Conservation (phyloP, 345 rosid genomes). For the Populus nigra region DNA sequence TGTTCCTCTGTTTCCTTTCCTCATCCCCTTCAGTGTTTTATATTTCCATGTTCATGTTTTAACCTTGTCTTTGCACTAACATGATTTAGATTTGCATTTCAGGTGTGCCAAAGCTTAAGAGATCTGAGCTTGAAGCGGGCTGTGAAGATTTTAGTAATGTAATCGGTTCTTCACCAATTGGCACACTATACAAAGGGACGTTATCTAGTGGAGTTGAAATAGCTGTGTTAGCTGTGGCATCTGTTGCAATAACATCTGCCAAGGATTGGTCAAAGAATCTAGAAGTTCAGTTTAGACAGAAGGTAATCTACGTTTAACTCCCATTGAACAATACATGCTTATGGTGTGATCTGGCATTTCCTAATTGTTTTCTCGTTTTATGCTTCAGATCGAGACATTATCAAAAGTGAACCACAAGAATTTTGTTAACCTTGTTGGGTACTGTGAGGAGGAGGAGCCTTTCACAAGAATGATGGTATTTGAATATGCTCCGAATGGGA, state of each 20-base stretch:
- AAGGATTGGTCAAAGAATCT: constrained; percentile 61
- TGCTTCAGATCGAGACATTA: constrained; percentile 63
- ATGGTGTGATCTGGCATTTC: neutral
- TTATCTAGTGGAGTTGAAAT: constrained; percentile 87
- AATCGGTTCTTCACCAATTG: constrained; percentile 64
- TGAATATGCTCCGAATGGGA: constrained; percentile 93
- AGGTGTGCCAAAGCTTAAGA: constrained; percentile 80
- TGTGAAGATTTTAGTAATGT: constrained; percentile 97
- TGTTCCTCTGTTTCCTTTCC: neutral
- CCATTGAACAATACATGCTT: neutral
- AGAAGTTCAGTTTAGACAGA: constrained; percentile 65
- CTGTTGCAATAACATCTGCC: constrained; percentile 45
- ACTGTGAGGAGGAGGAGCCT: constrained; percentile 77
- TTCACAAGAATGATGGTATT: constrained; percentile 90
- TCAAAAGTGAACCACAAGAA: constrained; percentile 88
- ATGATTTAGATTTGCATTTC: constrained; percentile 22
- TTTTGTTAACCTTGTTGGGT: constrained; percentile 82
- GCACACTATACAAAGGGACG: constrained; percentile 82
- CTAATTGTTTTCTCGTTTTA: constrained; percentile 4
- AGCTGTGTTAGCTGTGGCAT: constrained; percentile 49
- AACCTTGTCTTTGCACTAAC: neutral
- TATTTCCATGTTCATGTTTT: constrained; percentile 2
- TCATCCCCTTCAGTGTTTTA: neutral
- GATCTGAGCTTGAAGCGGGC: constrained; percentile 80
- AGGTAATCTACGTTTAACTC: constrained; percentile 45